Evolutionary conservation across 2,329 filamentous ascomycete species (phyloP).

Genomic region (Camptophora hylomeconis): DNA sequence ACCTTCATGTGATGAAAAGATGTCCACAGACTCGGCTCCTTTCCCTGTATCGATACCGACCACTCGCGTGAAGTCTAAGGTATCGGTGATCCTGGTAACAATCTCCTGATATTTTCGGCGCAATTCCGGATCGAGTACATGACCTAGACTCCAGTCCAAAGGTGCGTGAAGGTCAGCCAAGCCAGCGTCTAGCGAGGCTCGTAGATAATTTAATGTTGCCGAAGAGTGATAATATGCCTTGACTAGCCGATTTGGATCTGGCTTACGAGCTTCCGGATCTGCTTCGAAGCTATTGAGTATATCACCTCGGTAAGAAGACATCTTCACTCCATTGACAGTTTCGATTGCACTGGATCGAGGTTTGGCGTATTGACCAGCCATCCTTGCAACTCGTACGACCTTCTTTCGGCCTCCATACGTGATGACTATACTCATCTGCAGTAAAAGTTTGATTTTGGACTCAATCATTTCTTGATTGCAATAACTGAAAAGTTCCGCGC

Average conservation of each 20-base stretch:
- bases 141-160: constrained; percentile 86
- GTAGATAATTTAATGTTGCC: constrained; percentile 85
- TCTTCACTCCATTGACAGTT: constrained; percentile 61
- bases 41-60: constrained; percentile 78
- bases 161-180: constrained; percentile 90
- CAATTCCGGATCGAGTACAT: constrained; percentile 71
- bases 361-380: constrained; percentile 97
- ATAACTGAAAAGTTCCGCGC: constrained; percentile 94
- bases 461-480: constrained; percentile 82
- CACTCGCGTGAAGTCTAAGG: constrained; percentile 84
- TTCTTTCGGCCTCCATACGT: constrained; percentile 73
- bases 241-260: constrained; percentile 74
- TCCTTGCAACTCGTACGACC: constrained; percentile 85
- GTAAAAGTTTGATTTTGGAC: constrained; percentile 86
- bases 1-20: constrained; percentile 92
- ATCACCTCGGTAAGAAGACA: constrained; percentile 86
- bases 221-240: constrained; percentile 93
- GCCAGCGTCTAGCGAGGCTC: constrained; percentile 69
- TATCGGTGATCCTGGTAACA: constrained; percentile 76
- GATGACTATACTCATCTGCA: constrained; percentile 93
- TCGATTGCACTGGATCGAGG: constrained; percentile 83
- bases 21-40: constrained; percentile 78
- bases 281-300: constrained; percentile 77
- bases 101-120: constrained; percentile 78
- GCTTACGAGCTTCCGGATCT: constrained; percentile 54